Percentiles rank a stretch among this genome's conserved stretches.
phyloP scores from a whole-genome alignment of 176 grass and related monocot species.

The Oropetium thomaeum region DNA sequence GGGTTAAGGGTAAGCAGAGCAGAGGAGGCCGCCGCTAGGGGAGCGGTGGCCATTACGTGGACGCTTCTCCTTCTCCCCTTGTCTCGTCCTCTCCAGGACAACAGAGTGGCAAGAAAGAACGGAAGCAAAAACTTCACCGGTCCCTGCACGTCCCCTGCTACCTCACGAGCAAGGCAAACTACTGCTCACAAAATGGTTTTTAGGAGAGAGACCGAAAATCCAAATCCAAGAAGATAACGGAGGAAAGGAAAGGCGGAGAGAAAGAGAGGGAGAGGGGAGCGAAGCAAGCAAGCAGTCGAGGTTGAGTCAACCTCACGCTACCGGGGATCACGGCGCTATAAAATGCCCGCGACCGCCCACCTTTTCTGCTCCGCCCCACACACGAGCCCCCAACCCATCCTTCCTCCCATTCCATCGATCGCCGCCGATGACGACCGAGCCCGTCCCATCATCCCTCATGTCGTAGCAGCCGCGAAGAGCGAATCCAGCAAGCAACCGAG shows the following conservation, averaged over 20 bases:
- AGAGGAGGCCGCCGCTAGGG: neutral
- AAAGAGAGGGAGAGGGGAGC: too few relatives aligned
- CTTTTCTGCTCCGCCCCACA: slow-evolving; percentile 19
- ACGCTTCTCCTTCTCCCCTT: slow-evolving; percentile 30
- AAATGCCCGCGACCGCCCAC: slow-evolving; percentile 34
- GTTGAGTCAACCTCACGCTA: slow-evolving; percentile 71
- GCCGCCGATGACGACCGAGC: neutral
- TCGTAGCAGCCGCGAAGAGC: neutral
- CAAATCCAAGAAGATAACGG: neutral
- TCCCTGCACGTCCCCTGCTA: too few relatives aligned
- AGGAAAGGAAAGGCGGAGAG: neutral
- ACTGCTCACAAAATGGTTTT: neutral
- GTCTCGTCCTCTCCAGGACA: too few relatives aligned
- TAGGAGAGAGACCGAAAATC: neutral
- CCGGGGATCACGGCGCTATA: slow-evolving; percentile 27
- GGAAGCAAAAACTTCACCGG: neutral
- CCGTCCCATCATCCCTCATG: neutral
- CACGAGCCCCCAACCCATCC: neutral
- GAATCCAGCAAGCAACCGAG: neutral
- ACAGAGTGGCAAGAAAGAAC: neutral
- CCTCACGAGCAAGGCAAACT: too few relatives aligned
- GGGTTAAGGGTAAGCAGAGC: neutral
- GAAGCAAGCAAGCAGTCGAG: neutral
- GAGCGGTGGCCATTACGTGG: slow-evolving; percentile 29
- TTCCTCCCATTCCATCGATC: neutral